phyloP scores from a whole-genome alignment of 2,329 filamentous ascomycete genomes.

The Botrytis squamosa region DNA sequence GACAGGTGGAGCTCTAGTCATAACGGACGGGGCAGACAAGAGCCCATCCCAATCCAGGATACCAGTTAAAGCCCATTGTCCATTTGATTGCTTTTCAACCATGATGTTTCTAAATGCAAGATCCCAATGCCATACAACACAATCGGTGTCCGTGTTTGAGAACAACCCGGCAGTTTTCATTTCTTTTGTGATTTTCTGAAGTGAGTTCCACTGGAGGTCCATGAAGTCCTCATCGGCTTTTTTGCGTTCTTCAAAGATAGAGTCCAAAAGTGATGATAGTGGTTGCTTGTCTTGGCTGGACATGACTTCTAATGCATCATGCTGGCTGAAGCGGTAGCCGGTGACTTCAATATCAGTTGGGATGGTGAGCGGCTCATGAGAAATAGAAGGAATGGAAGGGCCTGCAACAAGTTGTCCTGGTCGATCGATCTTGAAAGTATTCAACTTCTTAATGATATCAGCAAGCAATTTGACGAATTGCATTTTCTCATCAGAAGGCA shows the following conservation, averaged over 20 bases:
- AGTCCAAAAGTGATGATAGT: no score
- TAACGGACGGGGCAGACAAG: constrained; percentile 23
- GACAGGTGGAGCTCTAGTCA: constrained; percentile 22
- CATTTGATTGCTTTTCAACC: neutral
- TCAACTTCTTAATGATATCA: constrained; percentile 23
- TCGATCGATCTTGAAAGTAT: neutral
- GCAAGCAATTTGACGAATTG: constrained; percentile 23
- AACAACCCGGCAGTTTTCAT: constrained; percentile 26
- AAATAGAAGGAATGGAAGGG: constrained; percentile 4
- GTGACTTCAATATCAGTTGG: neutral
- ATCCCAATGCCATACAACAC: constrained; percentile 30
- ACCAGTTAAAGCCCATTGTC: constrained; percentile 6
- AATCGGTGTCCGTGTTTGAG: constrained; percentile 9
- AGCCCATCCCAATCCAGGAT: constrained; percentile 30
- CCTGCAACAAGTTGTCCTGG: constrained; percentile 21
- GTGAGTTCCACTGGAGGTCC: no score
- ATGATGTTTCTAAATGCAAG: constrained; percentile 25
- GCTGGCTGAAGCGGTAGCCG: neutral
- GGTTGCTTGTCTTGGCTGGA: no score
- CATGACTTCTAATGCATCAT: no score
- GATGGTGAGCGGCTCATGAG: neutral
- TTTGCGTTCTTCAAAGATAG: no score
- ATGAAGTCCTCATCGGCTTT: no score
- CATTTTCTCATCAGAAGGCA: constrained; percentile 25
- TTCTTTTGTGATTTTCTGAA: neutral